phyloP scores from a whole-genome alignment of 1,284 basidiomycete species.

The Omphalotus olearius region DNA sequence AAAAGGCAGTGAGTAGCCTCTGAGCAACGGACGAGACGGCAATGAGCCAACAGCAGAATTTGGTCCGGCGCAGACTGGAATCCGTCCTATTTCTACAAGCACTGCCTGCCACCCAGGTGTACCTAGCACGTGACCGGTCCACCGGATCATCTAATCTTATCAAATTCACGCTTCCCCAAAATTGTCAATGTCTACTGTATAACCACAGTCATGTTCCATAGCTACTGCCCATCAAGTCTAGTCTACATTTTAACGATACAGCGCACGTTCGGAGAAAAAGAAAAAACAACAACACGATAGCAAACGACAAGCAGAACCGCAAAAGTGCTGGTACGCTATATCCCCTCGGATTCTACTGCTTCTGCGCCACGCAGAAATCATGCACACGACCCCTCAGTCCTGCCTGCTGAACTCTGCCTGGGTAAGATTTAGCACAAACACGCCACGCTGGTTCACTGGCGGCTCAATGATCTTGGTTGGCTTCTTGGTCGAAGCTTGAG shows the following conservation, averaged over 20 bases:
- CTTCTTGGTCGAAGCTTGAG: constrained; percentile 20
- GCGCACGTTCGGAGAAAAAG: too few species aligned
- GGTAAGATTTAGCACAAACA: constrained; percentile 72
- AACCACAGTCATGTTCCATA: too few species aligned
- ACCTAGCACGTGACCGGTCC: too few species aligned
- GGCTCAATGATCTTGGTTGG: constrained; percentile 71
- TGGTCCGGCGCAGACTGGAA: background rate
- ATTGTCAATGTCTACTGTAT: too few species aligned
- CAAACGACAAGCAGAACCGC: too few species aligned
- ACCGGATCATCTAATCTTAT: too few species aligned
- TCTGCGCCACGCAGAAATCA: background rate
- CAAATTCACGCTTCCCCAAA: too few species aligned
- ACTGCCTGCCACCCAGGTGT: too few species aligned
- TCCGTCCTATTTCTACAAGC: background rate
- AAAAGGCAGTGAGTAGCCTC: constrained; percentile 24
- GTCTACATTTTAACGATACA: too few species aligned
- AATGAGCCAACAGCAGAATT: constrained; percentile 3
- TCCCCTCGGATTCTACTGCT: background rate
- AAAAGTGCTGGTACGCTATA: too few species aligned
- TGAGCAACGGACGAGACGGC: constrained; percentile 2
- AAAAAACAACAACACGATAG: too few species aligned
- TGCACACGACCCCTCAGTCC: constrained; percentile 36
- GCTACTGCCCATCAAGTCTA: too few species aligned
- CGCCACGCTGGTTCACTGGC: constrained; percentile 61
- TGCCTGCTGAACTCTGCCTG: constrained; percentile 76